Percentiles rank a stretch among this genome's conserved stretches.
Conservation (phyloP, 768 basidiomycete species). For the Tubosaeta brunneosetosa region DNA sequence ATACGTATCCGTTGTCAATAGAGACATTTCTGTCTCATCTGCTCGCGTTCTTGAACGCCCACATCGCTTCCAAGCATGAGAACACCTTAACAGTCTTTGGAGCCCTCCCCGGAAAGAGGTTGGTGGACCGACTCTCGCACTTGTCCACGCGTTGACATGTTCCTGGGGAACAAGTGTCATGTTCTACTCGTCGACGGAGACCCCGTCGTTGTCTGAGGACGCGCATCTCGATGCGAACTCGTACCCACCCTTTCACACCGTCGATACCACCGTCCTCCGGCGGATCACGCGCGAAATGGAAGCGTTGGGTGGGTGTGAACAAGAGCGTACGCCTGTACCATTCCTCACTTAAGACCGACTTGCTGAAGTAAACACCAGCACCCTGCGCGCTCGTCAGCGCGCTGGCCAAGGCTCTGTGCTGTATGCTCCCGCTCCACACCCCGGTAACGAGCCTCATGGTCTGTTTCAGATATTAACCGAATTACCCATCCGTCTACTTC, state of each 20-base stretch:
- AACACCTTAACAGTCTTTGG: constrained; percentile 92
- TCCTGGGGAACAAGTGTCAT: constrained; percentile 47
- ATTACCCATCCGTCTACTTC: constrained; percentile 37
- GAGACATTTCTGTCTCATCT: constrained; percentile 76
- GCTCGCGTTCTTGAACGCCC: constrained; percentile 88
- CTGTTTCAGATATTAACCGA: constrained; percentile 62
- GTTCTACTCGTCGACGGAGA: constrained; percentile 68
- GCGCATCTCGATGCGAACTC: constrained; percentile 63
- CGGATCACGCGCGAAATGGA: constrained; percentile 63
- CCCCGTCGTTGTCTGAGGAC: constrained; percentile 32
- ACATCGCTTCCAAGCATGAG: constrained; percentile 86
- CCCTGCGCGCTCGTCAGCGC: constrained; percentile 81
- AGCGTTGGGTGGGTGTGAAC: constrained; percentile 41
- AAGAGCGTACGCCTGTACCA: constrained; percentile 35
- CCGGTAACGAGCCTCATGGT: neutral
- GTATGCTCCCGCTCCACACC: constrained; percentile 39
- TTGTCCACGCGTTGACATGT: neutral
- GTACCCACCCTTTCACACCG: constrained; percentile 77
- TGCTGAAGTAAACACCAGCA: constrained; percentile 31
- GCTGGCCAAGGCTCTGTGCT: constrained; percentile 88
- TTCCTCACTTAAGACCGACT: neutral
- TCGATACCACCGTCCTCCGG: constrained; percentile 62
- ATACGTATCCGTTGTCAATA: constrained; percentile 55
- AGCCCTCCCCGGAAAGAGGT: constrained; percentile 84
- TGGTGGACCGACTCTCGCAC: constrained; percentile 9